Base-by-base conservation (phyloP, 2,329 filamentous ascomycete genomes). In the Aspergillus bombycis region DNA sequence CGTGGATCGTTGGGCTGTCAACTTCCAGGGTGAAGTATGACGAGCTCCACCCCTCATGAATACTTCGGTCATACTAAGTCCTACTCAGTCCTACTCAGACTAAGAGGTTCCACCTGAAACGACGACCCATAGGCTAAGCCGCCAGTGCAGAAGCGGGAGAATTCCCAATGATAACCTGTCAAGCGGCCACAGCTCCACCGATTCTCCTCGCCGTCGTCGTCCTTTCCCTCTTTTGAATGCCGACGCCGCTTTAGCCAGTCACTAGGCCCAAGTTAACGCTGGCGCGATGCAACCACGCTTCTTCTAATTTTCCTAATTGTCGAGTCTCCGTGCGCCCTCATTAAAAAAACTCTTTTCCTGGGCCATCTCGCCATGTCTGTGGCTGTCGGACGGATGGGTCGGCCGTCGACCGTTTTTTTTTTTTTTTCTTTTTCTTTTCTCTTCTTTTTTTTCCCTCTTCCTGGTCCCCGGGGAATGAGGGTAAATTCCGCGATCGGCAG, bases 221-320 rank as follows among this genome's bases (percentile, higher is more conserved):
- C 1, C 3, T 28, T 26, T n/a, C 11, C 50, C 50, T 19, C 19
- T 21, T 32, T 34, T 32, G 30, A 32, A 19, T 12, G 28, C 19
- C 19, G 30, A 10, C 16, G 50, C 50, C 26, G 50, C 26, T 53
- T 53, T 53, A 34, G 50, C 21, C 16, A 36, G 34, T 16, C 34
- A 12, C 6, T 36, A 36, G 34, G 34, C 34, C 16, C 10, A 21
- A 11, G 4, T 32, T 53, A 53, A 19, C 28, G 26, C 16, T 32
- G 28, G 50, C 28, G 9, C 45, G 50, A 53, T 53, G 50, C 50
- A 53, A 53, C 50, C 50, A 53, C 10, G 50, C 30, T 30, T 53
- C 45, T 48, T 48, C 45, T 26, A 48, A 26, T 28, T 48, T 45
- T 48, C 45, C 45, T 48, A 26, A 28, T 48, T 48, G 21, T 16